phyloP scores from a whole-genome alignment of 2,329 filamentous ascomycete genomes.

The Verticillium nonalfalfae region DNA sequence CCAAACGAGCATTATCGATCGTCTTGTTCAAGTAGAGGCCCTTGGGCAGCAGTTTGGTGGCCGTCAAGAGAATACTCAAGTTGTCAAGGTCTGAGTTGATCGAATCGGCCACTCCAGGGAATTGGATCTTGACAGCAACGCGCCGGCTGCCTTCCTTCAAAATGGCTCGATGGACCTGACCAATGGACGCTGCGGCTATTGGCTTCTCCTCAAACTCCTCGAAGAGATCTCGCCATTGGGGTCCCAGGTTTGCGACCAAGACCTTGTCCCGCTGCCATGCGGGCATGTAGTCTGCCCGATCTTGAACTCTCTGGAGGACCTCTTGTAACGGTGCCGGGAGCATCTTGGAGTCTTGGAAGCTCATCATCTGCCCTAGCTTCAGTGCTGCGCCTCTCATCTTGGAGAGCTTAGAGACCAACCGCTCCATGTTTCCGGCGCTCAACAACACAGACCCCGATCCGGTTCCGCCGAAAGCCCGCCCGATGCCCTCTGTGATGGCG shows the following conservation, averaged over 20 bases:
- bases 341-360: slow-evolving; percentile 96
- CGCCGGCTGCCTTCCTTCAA: slow-evolving; percentile 66
- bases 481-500: slow-evolving; percentile 78
- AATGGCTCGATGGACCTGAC: slow-evolving; percentile 85
- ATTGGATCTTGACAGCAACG: slow-evolving; percentile 96
- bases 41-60: slow-evolving; percentile 82
- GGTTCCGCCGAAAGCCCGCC: slow-evolving; percentile 67
- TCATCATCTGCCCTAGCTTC: slow-evolving; percentile 97
- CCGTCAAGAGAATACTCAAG: slow-evolving; percentile 81
- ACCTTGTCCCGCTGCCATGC: slow-evolving; percentile 86
- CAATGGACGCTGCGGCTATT: slow-evolving; percentile 92
- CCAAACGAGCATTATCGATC: slow-evolving; percentile 86
- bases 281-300: slow-evolving; percentile 97
- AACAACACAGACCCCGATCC: slow-evolving; percentile 73
- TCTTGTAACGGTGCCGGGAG: slow-evolving; percentile 80
- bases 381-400: slow-evolving; percentile 96
- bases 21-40: slow-evolving; percentile 95
- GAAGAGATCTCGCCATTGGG: slow-evolving; percentile 80
- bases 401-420: slow-evolving; percentile 86
- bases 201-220: slow-evolving; percentile 82
- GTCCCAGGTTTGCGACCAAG: slow-evolving; percentile 68
- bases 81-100: slow-evolving; percentile 97
- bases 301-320: slow-evolving; percentile 89
- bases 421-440: slow-evolving; percentile 85
- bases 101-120: slow-evolving; percentile 89